These are phyloP conservation scores for Lachnellula hyalina DNA, from an alignment of 2,329 filamentous ascomycete genomes.

Conservation along the genomic window DNA sequence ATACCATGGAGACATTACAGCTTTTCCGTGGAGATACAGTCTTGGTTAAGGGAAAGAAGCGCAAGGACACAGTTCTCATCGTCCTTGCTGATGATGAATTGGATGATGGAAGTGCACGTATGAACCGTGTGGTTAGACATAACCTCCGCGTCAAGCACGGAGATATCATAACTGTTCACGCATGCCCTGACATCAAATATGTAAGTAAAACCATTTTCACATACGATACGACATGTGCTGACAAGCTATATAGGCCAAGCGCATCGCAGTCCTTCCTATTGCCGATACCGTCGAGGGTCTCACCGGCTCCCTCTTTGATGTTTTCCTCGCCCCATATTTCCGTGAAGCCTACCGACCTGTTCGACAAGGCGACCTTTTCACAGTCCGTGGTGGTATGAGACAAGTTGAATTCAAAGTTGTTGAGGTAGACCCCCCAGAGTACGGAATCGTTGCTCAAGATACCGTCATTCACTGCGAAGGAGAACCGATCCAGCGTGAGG, in stretches of 20 bases:
- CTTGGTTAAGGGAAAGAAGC: slow-evolving; percentile 98
- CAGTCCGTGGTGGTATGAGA: slow-evolving; percentile 94
- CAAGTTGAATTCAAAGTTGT: slow-evolving; percentile 99
- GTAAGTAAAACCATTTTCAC: slow-evolving; percentile 49
- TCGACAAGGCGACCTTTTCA: slow-evolving; percentile 95
- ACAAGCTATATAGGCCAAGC: slow-evolving; percentile 69
- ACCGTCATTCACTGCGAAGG: slow-evolving; percentile 99
- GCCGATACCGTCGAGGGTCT: slow-evolving; percentile 97
- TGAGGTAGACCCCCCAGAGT: slow-evolving; percentile 96
- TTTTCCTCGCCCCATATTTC: slow-evolving; percentile 99
- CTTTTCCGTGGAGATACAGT: slow-evolving; percentile 99
- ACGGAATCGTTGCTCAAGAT: slow-evolving; percentile 97
- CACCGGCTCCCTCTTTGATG: slow-evolving; percentile 95
- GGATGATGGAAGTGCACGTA: slow-evolving; percentile 92
- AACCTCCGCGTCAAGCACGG: slow-evolving; percentile 98
- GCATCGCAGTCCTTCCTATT: slow-evolving; percentile 95
- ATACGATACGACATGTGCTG: slow-evolving; percentile 14
- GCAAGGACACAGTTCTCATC: slow-evolving; percentile 97
- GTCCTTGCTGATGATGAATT: slow-evolving; percentile 96
- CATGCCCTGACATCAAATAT: slow-evolving; percentile 99
- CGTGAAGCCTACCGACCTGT: slow-evolving; percentile 97
- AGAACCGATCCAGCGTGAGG: slow-evolving; percentile 92
- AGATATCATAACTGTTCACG: slow-evolving; percentile 93
- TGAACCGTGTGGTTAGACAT: slow-evolving; percentile 98
- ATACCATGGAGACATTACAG: slow-evolving; percentile 97